A percentile compares a stretch with the other conserved stretches of the same genome.
Conservation (phyloP, 495 filamentous ascomycete species). For the Tuber aestivum region DNA sequence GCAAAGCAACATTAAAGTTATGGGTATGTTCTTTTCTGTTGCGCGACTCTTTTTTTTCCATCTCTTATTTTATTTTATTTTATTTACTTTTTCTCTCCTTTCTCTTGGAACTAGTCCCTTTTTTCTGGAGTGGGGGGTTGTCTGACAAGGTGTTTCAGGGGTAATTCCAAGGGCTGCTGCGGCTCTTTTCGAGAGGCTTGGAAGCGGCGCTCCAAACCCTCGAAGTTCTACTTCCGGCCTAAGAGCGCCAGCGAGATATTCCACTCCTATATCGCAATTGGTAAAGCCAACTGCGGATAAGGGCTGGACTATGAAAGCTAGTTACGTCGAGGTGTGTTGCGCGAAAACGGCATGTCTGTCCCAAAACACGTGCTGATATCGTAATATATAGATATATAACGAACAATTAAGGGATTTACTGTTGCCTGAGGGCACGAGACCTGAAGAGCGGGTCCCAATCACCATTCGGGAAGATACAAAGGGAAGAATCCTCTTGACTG, state of each 20-base stretch:
- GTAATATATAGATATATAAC: slow-evolving; percentile 72
- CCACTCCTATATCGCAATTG: slow-evolving; percentile 52
- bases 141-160: slow-evolving; percentile 52
- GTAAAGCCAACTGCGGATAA: slow-evolving; percentile 57
- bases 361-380: slow-evolving; percentile 22
- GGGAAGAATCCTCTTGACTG: slow-evolving; percentile 89
- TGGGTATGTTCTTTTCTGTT: slow-evolving; percentile 56
- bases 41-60: background rate
- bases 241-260: slow-evolving; percentile 75
- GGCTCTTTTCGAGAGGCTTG: slow-evolving; percentile 81
- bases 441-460: slow-evolving; percentile 64
- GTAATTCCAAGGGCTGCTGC: slow-evolving; percentile 87
- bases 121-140: slow-evolving; percentile 14
- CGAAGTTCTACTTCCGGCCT: slow-evolving; percentile 69
- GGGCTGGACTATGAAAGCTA: slow-evolving; percentile 89
- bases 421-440: slow-evolving; percentile 64
- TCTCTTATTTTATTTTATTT: background rate
- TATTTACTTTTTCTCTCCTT: background rate
- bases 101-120: background rate
- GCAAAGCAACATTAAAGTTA: slow-evolving; percentile 64
- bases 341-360: slow-evolving; percentile 8
- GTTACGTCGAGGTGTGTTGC: slow-evolving; percentile 75
- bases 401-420: slow-evolving; percentile 89
- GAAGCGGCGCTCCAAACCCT: slow-evolving; percentile 51
- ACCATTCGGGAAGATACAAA: slow-evolving; percentile 90